Evolutionary conservation across 2,329 filamentous ascomycete species (phyloP), one percentile per base, ranked within the genome.

Genomic region (Leptographium flavum): DNA sequence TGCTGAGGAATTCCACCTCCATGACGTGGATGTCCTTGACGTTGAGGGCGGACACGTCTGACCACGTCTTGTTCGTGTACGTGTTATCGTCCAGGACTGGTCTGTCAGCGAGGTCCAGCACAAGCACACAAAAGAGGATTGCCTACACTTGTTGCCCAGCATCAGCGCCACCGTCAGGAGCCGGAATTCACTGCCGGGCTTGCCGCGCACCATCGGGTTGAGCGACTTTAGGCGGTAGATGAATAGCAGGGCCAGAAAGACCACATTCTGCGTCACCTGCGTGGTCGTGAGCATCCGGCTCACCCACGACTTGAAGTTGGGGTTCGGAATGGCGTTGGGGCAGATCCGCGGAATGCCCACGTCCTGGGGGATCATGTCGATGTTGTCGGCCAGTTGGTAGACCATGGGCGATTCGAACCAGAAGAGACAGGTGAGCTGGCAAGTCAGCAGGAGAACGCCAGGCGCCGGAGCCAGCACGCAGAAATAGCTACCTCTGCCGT

Each of bases 11-110:
- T 61, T 98, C 92, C n/a, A 98, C 92, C 61, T 98, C 92, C 92
- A 98, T 98, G 38, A 95, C 83, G 60, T 98, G 92, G 43, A 98
- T 94, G 63, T 98, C 92, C 49, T 83, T 79, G 13, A 96, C 90
- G 2, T 85, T 80, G 49, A 98, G 94, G 38, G 85, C 84, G 1
- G 92, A 96, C 11, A 98, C 92, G 56, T 98, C 92, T 3, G 90
- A 92, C 92, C 92, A 98, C 0, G 92, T 98, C 69, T 96, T 95
- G 68, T 98, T 98, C 32, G 92, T 96, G 64, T 98, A 98, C 0
- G 92, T 96, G 61, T 96, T 98, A 62, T 98, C 92, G 59, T 98
- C 92, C 55, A 98, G 68, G 60, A 96, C 81, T 86, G 50, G 2
- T 37, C 7, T 22, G 41, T 36, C 15, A 27, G 31, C 22, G 17